Base-by-base conservation (phyloP, 108 stramenopile species). In the Poteriospumella lacustris region DNA sequence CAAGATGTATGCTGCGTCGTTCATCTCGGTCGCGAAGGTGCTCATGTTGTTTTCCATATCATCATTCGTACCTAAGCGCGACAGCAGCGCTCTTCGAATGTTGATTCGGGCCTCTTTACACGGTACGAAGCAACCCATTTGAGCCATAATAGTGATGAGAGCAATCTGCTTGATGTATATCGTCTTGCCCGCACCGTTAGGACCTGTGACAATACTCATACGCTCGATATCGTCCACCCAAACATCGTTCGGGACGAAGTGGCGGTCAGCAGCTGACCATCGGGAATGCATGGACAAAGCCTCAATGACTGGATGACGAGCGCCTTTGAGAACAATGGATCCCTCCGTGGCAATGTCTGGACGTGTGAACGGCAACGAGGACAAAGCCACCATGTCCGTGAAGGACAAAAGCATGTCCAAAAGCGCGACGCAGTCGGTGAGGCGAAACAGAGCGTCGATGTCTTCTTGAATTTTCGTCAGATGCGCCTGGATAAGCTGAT, bases 1-100 rank as follows among this genome's bases (percentile, higher is more conserved):
- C 33, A 80, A 9, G 33, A 84, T 42, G 67, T 86, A 90, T 1
- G 94, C 92, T 1, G 90, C 89, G 60, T 82, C 81, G 28, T 43
- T 62, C 83, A 82, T 84, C 62, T 84, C 83, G 44, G 58, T 43
- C 33, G 76, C 42, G 28, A 84, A 84, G 9, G 83, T 82, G 39
- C 78, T 79, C 58, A 84, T 24, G 75, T 84, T 84, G 73, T 82
- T 79, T 58, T 84, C 83, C 83, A 84, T 82, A 72, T 84, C 83
- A 40, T 84, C 83, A 19, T 36, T 69, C 9, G 83, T 84, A 9
- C 78, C 81, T 28, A 84, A 60, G 15, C 79, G 69, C 29, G 83
- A 72, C n/a, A 84, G 43, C 2, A 84, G 42, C 0, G 80, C 34
- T 0, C 60, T 59, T 39, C 83, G 56, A 24, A 84, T 39, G 26